Conservation (phyloP, 2,329 filamentous ascomycete species). For the Fusarium nygamai region DNA sequence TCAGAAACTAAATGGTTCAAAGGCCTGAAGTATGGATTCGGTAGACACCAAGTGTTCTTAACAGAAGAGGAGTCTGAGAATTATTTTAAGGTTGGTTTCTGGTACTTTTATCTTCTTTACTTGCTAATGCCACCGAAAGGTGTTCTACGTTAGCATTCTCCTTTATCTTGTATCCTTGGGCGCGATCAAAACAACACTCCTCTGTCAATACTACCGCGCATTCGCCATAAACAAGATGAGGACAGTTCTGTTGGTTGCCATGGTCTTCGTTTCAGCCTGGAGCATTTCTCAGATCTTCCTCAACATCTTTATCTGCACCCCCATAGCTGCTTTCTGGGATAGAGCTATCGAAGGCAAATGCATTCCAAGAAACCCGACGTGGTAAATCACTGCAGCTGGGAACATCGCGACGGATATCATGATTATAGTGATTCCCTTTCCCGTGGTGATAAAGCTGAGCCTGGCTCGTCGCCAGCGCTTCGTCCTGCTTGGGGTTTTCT, state of each 20-base stretch:
- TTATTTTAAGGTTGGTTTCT: not conserved
- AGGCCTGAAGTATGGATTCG: not conserved
- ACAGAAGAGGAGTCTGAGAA: rapidly evolving
- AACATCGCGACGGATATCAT: not conserved
- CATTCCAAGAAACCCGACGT: not conserved
- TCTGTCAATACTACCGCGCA: not conserved
- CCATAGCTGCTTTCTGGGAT: not conserved
- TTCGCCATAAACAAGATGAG: not conserved
- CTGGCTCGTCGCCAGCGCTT: not conserved
- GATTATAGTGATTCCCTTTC: not conserved
- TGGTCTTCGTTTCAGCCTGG: not conserved
- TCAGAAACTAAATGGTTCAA: rapidly evolving
- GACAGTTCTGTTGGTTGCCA: rapidly evolving
- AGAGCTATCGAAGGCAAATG: rapidly evolving
- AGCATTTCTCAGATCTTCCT: not conserved
- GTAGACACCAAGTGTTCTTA: not conserved
- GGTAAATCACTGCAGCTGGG: not conserved
- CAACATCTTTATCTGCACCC: not conserved
- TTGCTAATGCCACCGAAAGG: not conserved
- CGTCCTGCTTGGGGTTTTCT: not conserved
- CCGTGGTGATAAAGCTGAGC: rapidly evolving
- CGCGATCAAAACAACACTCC: not conserved
- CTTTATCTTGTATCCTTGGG: rapidly evolving
- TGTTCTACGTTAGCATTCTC: not conserved
- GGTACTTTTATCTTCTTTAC: rapidly evolving